Evolutionary conservation across 2,329 filamentous ascomycete genomes (phyloP).

Genomic region (Monosporascus sp.): DNA sequence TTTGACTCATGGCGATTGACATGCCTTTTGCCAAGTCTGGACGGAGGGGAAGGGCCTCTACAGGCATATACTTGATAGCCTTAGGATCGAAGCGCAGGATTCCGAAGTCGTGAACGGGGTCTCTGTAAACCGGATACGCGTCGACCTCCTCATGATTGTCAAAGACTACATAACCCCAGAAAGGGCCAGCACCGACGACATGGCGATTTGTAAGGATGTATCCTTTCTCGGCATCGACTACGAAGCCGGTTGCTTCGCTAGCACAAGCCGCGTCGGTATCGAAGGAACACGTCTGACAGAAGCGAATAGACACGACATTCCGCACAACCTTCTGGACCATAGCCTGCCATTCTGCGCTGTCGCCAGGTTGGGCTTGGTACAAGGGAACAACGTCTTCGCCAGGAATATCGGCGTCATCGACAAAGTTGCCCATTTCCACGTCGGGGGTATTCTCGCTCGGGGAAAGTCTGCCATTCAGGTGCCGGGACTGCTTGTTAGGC

Average conservation of each 20-base stretch:
- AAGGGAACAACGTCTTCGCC: constrained; percentile 34
- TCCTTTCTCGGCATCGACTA: constrained; percentile 89
- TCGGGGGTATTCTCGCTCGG: constrained; percentile 46
- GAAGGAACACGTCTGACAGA: constrained; percentile 96
- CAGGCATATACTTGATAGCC: constrained; percentile 94
- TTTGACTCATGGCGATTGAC: constrained; percentile 11
- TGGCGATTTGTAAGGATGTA: constrained; percentile 87
- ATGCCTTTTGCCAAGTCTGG: constrained; percentile 74
- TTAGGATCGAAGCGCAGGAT: constrained; percentile 95
- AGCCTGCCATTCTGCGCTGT: constrained; percentile 86
- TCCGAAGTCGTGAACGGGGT: constrained; percentile 97
- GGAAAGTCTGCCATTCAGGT: constrained; percentile 43
- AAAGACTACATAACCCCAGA: constrained; percentile 97
- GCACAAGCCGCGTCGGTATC: constrained; percentile 93
- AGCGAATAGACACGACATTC: constrained; percentile 97
- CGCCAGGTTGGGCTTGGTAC: constrained; percentile 34
- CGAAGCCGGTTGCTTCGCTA: constrained; percentile 95
- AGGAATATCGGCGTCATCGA: constrained; percentile 35
- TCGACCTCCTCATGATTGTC: constrained; percentile 98
- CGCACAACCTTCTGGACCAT: constrained; percentile 92
- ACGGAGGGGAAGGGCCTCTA: constrained; percentile 71
- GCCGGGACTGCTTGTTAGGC: constrained; percentile 36
- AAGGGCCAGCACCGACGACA: constrained; percentile 90
- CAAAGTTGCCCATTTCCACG: constrained; percentile 16
- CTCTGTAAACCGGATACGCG: constrained; percentile 92